Conservation (phyloP, 2,329 filamentous ascomycete genomes). For the Paecilomyces dactylethromorphus region DNA sequence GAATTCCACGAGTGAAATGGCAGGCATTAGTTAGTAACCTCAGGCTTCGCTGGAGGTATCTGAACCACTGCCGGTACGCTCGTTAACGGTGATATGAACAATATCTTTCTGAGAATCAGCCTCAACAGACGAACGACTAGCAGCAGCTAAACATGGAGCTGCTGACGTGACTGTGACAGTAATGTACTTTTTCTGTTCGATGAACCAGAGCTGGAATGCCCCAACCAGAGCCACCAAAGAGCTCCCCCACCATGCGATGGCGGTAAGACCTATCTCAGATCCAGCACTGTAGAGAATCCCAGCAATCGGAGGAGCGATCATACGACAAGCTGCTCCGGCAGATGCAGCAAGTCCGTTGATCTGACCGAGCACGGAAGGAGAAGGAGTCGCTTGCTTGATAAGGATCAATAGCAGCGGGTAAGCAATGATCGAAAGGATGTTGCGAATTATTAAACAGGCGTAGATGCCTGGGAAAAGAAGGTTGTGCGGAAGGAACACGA, state of each 20-base stretch:
- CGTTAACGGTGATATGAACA: not conserved
- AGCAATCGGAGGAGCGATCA: constrained; percentile 60
- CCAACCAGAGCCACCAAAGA: constrained; percentile 51
- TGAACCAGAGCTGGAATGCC: constrained; percentile 50
- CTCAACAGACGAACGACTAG: constrained; percentile 10
- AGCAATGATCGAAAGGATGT: constrained; percentile 61
- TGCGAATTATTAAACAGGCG: constrained; percentile 57
- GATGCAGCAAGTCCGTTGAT: constrained; percentile 69
- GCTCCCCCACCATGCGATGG: constrained; percentile 59
- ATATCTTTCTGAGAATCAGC: constrained; percentile 7
- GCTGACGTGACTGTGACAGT: constrained; percentile 31
- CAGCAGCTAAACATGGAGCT: constrained; percentile 19
- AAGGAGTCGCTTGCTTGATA: constrained; percentile 64
- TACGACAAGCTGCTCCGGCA: constrained; percentile 65
- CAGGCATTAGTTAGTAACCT: not conserved
- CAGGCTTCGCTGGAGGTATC: not conserved
- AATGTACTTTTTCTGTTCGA: constrained; percentile 43
- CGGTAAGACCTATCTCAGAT: constrained; percentile 50
- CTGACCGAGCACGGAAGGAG: constrained; percentile 56
- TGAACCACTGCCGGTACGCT: not conserved
- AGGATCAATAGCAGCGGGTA: constrained; percentile 65
- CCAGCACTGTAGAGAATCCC: constrained; percentile 62
- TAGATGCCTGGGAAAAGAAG: constrained; percentile 59
- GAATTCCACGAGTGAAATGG: not conserved
- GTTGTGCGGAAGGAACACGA: constrained; percentile 51